Base-by-base conservation (phyloP, 306 rosid species). In the Casuarina cunninghamiana region DNA sequence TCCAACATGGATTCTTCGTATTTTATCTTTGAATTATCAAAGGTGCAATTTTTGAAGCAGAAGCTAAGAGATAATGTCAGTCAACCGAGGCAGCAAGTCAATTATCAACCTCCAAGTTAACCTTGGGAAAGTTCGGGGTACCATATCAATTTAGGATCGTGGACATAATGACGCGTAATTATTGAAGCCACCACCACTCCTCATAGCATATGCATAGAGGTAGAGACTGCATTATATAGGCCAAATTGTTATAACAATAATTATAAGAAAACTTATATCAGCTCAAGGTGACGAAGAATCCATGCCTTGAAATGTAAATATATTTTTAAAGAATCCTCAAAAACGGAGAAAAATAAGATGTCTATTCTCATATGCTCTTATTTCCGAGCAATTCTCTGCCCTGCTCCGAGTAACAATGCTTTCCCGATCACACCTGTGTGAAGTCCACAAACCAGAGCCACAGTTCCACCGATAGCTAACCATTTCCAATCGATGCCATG, bases 371-470 rank as follows among this genome's bases (percentile, higher is more conserved):
- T 38, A 54, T 53, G 53, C 74, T 54, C 73, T 85, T 90, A 88
- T 82, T 91, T 85, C 77, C 93, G 86, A 38, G 92, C 97, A 74
- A 93, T 0, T 89, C 97, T 91, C 74, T 83, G 92, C 82, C 97
- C 99, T 74, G 93, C 99, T 81, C 98, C 98, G 77, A 96, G 78
- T 77, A 96, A 79, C 78, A 96, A 77, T 5, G 83, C 90, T 77
- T 90, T 90, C 72, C 98, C 99, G 78, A 96, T 84, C 6, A 82
- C 94, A 68, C 97, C 94, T 3, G 89, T 79, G 72, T 90, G 97
- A 84, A 95, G 85, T 75, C 99, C 99, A 85, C 89, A 93, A 78
- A 87, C 94, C 75, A 96, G 82, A 79, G 99, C 99, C 84, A 91
- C 91, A 17, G 99, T 76, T 53, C 98, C 99, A 75, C 99, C 98